Conservation (phyloP, 2,329 filamentous ascomycete species). For the Fusarium vanettenii region DNA sequence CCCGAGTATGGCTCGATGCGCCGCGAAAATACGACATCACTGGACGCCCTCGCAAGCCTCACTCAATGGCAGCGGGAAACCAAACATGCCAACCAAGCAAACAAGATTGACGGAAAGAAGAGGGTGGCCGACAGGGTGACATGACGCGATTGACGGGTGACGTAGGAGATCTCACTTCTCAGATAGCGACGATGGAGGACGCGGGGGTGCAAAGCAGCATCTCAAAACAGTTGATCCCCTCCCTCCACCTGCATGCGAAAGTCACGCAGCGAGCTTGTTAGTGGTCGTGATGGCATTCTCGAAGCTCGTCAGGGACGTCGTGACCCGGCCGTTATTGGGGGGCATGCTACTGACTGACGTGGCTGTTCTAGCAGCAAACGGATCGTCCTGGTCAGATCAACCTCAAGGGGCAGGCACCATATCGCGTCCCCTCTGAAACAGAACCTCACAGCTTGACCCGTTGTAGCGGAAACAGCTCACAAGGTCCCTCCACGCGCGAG, state of each 20-base stretch:
- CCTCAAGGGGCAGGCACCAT: neutral
- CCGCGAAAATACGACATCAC: neutral
- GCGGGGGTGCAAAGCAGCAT: slow-evolving; percentile 24
- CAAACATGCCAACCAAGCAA: slow-evolving; percentile 3
- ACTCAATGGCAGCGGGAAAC: neutral
- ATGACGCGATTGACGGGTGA: slow-evolving; percentile 40
- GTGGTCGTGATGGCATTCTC: slow-evolving; percentile 19
- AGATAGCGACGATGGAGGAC: slow-evolving; percentile 22
- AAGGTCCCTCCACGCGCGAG: slow-evolving; percentile 6
- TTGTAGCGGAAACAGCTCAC: slow-evolving; percentile 10
- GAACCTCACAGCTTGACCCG: slow-evolving; percentile 15
- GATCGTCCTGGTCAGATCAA: slow-evolving; percentile 6
- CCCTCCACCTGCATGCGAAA: slow-evolving; percentile 13
- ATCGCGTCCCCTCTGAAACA: slow-evolving; percentile 13
- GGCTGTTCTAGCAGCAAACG: slow-evolving; percentile 12
- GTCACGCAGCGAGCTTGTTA: slow-evolving; percentile 17
- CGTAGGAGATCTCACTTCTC: slow-evolving; percentile 37
- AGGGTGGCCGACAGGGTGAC: slow-evolving; percentile 25
- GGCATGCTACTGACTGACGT: slow-evolving; percentile 10
- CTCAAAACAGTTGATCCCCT: slow-evolving; percentile 9
- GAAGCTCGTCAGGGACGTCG: slow-evolving; percentile 7
- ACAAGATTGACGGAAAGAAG: slow-evolving; percentile 19
- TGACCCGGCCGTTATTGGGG: slow-evolving; percentile 1
- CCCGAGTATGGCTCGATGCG: neutral
- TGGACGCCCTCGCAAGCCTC: neutral